Evolutionary conservation across 108 stramenopile genomes (phyloP).

Genomic region (Nitzschia palea): DNA sequence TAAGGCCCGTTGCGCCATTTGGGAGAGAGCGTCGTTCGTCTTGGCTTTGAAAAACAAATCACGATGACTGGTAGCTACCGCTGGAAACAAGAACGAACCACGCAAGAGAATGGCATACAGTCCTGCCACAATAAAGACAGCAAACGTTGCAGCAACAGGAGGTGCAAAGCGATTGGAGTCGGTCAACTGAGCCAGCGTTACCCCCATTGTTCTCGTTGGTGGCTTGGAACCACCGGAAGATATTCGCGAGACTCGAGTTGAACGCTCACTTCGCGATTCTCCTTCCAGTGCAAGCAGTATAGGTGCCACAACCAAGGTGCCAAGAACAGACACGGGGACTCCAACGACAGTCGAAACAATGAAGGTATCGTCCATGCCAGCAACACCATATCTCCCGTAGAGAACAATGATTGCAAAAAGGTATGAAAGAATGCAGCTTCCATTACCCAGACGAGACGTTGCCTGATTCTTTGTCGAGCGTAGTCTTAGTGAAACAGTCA

Average conservation of each 20-base stretch:
- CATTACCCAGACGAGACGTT: slow-evolving; percentile 64
- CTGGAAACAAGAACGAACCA: slow-evolving; percentile 46
- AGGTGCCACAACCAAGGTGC: slow-evolving; percentile 55
- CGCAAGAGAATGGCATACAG: slow-evolving; percentile 67
- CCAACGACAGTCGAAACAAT: slow-evolving; percentile 56
- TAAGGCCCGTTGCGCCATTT: slow-evolving; percentile 48
- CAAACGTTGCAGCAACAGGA: slow-evolving; percentile 39
- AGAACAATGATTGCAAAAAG: slow-evolving; percentile 48
- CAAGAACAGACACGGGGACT: slow-evolving; percentile 62
- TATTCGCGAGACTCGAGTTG: slow-evolving; percentile 39
- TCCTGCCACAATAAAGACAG: slow-evolving; percentile 50
- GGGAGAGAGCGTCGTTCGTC: slow-evolving; percentile 34
- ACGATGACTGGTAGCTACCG: slow-evolving; percentile 39
- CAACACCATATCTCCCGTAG: slow-evolving; percentile 69
- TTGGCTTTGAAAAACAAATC: slow-evolving; percentile 41
- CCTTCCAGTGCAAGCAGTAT: slow-evolving; percentile 74
- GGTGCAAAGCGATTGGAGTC: slow-evolving; percentile 66
- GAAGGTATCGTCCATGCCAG: slow-evolving; percentile 62
- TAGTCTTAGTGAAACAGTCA: slow-evolving; percentile 49
- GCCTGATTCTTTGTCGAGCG: slow-evolving; percentile 46
- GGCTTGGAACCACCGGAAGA: slow-evolving; percentile 26
- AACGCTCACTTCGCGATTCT: slow-evolving; percentile 43
- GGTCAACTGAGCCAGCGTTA: slow-evolving; percentile 43
- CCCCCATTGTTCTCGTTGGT: slow-evolving; percentile 27
- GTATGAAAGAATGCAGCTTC: slow-evolving; percentile 60